Evolutionary conservation across 495 filamentous ascomycete genomes (phyloP).

Genomic region (Cenococcum geophilum): DNA sequence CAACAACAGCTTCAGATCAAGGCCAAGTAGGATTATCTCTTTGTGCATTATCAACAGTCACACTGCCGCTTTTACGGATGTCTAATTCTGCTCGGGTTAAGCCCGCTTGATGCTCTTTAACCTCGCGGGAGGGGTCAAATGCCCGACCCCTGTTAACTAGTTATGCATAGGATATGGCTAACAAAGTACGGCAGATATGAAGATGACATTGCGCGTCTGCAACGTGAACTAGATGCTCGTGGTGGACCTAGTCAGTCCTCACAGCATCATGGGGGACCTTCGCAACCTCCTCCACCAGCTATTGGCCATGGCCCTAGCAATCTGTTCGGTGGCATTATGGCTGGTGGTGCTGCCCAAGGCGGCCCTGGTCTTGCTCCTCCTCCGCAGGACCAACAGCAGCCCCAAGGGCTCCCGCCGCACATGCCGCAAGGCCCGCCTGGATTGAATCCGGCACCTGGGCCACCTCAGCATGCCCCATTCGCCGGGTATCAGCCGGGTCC

Average conservation of each 20-base stretch:
- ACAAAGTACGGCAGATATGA: slow-evolving; percentile 64
- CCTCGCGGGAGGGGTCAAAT: too few species aligned
- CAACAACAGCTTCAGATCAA: slow-evolving; percentile 81
- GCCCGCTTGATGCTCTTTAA: too few species aligned
- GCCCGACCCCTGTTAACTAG: too few species aligned
- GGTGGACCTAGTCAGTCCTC: slow-evolving; percentile 62
- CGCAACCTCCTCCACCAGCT: slow-evolving; percentile 74
- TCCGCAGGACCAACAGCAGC: slow-evolving; percentile 58
- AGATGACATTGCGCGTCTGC: slow-evolving; percentile 77
- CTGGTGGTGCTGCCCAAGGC: slow-evolving; percentile 78
- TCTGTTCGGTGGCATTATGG: slow-evolving; percentile 92
- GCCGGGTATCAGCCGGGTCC: slow-evolving; percentile 46
- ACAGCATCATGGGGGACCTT: slow-evolving; percentile 68
- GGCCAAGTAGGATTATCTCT: slow-evolving; percentile 60
- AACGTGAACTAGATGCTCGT: slow-evolving; percentile 81
- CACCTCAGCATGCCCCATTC: slow-evolving; percentile 37
- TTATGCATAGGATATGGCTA: neutral
- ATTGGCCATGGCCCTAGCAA: slow-evolving; percentile 90
- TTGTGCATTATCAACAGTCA: neutral
- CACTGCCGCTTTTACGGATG: neutral
- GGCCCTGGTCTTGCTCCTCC: slow-evolving; percentile 81
- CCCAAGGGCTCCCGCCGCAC: slow-evolving; percentile 37
- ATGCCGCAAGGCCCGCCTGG: slow-evolving; percentile 38
- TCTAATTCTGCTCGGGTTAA: neutral
- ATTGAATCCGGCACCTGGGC: slow-evolving; percentile 36